Percentiles rank a stretch among this genome's conserved stretches.
Conservation (phyloP, 2,329 filamentous ascomycete genomes). For the Colletotrichum plurivorum region DNA sequence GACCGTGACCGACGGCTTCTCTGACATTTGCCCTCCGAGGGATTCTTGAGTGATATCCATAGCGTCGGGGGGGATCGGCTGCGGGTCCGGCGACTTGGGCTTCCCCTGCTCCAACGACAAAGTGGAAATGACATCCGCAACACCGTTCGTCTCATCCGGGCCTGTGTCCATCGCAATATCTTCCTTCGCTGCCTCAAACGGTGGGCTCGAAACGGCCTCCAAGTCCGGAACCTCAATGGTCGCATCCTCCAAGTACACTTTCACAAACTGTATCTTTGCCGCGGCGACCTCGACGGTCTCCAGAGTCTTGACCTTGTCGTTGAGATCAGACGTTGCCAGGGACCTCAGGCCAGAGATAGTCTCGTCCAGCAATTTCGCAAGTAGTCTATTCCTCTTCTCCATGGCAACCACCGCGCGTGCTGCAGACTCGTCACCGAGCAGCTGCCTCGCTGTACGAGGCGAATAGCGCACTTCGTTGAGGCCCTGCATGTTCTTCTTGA, state of each 20-base stretch:
- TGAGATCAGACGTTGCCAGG: constrained; percentile 65
- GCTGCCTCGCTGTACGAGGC: constrained; percentile 53
- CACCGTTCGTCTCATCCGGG: constrained; percentile 7
- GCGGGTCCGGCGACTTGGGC: constrained; percentile 1
- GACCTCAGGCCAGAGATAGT: constrained; percentile 75
- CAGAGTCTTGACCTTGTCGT: constrained; percentile 63
- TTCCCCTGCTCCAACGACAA: constrained; percentile 21
- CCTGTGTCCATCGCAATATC: constrained; percentile 33
- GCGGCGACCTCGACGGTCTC: constrained; percentile 71
- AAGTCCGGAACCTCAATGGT: constrained; percentile 63
- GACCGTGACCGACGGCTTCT: constrained; percentile 21
- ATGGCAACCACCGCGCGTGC: constrained; percentile 62
- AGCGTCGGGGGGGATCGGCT: constrained; percentile 8
- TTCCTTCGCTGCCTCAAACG: constrained; percentile 15
- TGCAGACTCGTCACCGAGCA: constrained; percentile 53
- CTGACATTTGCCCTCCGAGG: neutral
- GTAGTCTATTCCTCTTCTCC: constrained; percentile 75
- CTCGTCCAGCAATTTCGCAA: constrained; percentile 78
- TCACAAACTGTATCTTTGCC: constrained; percentile 76
- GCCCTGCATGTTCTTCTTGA: constrained; percentile 80
- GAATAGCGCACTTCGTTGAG: constrained; percentile 70
- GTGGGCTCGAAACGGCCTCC: constrained; percentile 28
- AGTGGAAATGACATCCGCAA: constrained; percentile 30
- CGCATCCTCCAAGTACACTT: constrained; percentile 72
- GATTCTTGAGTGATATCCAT: constrained; percentile 36